Evolutionary conservation across 257 asterid species (phyloP), one percentile per base, ranked within the genome.

Genomic region (Scutellaria galericulata): DNA sequence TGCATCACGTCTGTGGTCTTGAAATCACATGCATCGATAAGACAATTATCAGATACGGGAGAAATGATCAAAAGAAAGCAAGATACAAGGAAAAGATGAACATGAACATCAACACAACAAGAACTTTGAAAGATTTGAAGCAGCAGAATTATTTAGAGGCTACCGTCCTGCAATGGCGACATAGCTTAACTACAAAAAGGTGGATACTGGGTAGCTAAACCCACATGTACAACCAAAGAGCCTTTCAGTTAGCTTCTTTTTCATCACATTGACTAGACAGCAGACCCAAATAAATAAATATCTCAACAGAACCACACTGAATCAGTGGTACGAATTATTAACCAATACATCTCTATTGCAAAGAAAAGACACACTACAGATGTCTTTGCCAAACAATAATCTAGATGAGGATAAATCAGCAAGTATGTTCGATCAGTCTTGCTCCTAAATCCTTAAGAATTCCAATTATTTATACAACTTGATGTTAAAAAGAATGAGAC

Each of bases 1-100:
- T 59, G 95, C 97, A 85, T 94, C 97, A 78, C 97, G 96, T 64
- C 79, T 91, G 86, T 93, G 96, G 76, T 89, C 98, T 31, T 93
- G 86, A 69, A 75, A 79, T 63, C 70, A 70, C 77, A 81, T 77
- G 50, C 52, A 79, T 11, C 63, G 75, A 65, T 15, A 14, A 76
- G 61, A 47, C 13, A 40, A 67, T 71, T 47, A 78, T 67, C 52
- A 71, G 53, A 64, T 54, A 74, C 7, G 6, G 11, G 31, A 40
- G 14, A 50, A 27, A 66, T 31, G 7, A 27, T 63, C 10, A 58
- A 15, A 35, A 55, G 52, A 68, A 68, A 61, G 51, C 42, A 73
- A 57, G 22, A 50, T n/a, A 74, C 37, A 59, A 3, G 57, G 48
- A 7, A 68, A 22, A 27, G 18, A 27, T n/a, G 50, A 14, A 63